Evolutionary conservation across 2,329 filamentous ascomycete genomes (phyloP).

Genomic region (Claviceps maximensis): DNA sequence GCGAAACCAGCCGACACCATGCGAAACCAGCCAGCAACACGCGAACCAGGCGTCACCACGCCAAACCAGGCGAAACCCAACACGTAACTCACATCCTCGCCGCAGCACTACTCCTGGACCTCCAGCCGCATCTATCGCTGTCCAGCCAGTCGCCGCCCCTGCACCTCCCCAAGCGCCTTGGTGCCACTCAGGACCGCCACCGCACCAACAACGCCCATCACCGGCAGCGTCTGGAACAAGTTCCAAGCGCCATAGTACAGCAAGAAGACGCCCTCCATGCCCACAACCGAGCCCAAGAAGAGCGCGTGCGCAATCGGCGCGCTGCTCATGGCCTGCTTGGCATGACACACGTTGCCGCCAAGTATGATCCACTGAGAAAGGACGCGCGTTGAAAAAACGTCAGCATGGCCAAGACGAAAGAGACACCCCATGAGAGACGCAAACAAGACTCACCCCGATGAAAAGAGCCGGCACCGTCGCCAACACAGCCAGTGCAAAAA

Average conservation of each 20-base stretch:
- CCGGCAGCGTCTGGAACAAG: constrained; percentile 77
- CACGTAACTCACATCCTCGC: too few relatives aligned
- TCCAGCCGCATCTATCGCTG: too few relatives aligned
- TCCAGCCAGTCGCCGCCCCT: constrained; percentile 71
- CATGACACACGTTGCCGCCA: constrained; percentile 71
- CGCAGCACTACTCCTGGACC: too few relatives aligned
- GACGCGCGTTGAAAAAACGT: constrained; percentile 6
- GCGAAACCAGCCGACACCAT: too few relatives aligned
- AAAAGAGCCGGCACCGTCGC: constrained; percentile 64
- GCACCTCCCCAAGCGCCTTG: constrained; percentile 84
- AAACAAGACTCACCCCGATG: constrained; percentile 37
- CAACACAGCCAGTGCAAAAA: constrained; percentile 62
- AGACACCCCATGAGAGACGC: neutral
- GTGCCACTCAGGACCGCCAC: constrained; percentile 77
- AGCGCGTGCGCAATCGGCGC: constrained; percentile 70
- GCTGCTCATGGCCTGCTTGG: constrained; percentile 58
- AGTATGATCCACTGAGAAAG: constrained; percentile 59
- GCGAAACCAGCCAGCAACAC: too few relatives aligned
- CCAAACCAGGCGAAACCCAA: too few relatives aligned
- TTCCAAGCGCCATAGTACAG: constrained; percentile 90
- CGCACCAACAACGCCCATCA: constrained; percentile 50
- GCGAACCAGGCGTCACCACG: too few relatives aligned
- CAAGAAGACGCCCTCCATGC: constrained; percentile 86
- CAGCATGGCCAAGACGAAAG: constrained; percentile 7
- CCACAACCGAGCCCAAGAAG: constrained; percentile 78